Percentiles rank a stretch among this genome's conserved stretches.
Conservation (phyloP, 768 basidiomycete genomes). For the Solioccasus polychromus region DNA sequence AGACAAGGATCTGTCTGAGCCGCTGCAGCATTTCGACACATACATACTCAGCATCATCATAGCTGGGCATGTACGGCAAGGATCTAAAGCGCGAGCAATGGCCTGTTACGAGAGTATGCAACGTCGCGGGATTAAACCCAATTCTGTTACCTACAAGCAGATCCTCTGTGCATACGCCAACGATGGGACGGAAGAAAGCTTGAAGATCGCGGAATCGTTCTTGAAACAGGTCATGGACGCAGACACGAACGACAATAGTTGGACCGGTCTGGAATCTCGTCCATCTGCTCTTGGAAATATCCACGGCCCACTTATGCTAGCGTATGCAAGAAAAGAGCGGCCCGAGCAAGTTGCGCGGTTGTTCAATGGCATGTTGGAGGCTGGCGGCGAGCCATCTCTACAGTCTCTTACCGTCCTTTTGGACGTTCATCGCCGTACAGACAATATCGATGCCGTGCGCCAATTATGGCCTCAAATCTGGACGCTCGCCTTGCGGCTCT, state of each 20-base stretch:
- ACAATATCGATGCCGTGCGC: conserved; percentile 52
- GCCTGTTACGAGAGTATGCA: conserved; percentile 72
- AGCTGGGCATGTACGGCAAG: conserved; percentile 60
- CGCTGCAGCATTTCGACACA: conserved; percentile 44
- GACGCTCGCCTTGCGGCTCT: conserved; percentile 48
- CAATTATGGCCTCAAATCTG: conserved; percentile 70
- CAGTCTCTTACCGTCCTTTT: conserved; percentile 62
- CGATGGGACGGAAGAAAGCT: conserved; percentile 44
- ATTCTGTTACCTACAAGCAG: conserved; percentile 61
- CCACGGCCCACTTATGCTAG: conserved; percentile 59
- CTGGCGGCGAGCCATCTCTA: conserved; percentile 58
- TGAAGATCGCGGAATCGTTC: conserved; percentile 66
- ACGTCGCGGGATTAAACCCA: conserved; percentile 60
- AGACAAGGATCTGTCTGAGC: conserved; percentile 29
- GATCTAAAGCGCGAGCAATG: conserved; percentile 54
- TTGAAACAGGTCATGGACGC: conserved; percentile 46
- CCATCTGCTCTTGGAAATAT: conserved; percentile 49
- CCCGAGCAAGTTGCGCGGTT: conserved; percentile 56
- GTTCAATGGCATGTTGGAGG: conserved; percentile 49
- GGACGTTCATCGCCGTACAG: conserved; percentile 63
- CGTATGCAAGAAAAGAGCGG: conserved; percentile 42
- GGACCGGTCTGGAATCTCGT: conserved; percentile 41
- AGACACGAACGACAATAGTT: conserved; percentile 34
- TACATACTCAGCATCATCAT: conserved; percentile 75
- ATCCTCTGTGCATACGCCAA: conserved; percentile 64